Base-by-base conservation (phyloP, 371 early-diverging fungal species). In the Capillidium heterosporum region DNA sequence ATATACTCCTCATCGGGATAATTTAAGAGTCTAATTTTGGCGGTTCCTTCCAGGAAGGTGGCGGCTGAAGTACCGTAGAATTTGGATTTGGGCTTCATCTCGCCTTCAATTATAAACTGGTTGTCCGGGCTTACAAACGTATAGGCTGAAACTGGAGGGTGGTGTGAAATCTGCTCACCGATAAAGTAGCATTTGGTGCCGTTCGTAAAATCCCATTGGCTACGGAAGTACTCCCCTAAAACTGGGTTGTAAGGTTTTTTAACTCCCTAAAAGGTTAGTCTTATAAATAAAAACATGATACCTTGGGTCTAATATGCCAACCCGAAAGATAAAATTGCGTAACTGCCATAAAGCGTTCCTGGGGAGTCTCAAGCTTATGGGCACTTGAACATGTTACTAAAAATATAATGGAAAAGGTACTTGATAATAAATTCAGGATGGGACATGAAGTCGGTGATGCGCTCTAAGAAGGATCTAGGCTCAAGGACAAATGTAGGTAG, bases 231-330 rank as follows among this genome's bases (percentile, higher is more conserved):
- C 68, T 96, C 97, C 15, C 95, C 95, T 27, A 96, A 74, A 21
- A 92, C 85, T 23, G 97, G 95, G 60, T 96, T 96, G 67, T 90
- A 96, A 2, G 97, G 97, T 64, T 96, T 96, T 68, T 89, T 90
- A 13, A 94, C 95, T 32, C 97, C 95, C 87, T 89, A 55, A 48
- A 54, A 42, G 17, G 43, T 44, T 39, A 26, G 8, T 24, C 27
- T 41, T n/a, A 21, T 2, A n/a, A 51, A 40, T 32, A 32, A 24
- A 28, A 32, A 48, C 7, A 8, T 13, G 13, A 17, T 72, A 87
- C 88, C 73, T 82, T 87, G 24, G 96, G 96, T 62, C 82, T 82
- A 52, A 93, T 90, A 65, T 96, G 95, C 93, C 92, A 95, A 1
- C 95, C 95, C n/a, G 91, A 84, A 47, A 96, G 70, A 65, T 81